These are phyloP conservation scores for Arabidopsis suecica DNA, from an alignment of 345 rosid species.

Conservation along the genomic window DNA sequence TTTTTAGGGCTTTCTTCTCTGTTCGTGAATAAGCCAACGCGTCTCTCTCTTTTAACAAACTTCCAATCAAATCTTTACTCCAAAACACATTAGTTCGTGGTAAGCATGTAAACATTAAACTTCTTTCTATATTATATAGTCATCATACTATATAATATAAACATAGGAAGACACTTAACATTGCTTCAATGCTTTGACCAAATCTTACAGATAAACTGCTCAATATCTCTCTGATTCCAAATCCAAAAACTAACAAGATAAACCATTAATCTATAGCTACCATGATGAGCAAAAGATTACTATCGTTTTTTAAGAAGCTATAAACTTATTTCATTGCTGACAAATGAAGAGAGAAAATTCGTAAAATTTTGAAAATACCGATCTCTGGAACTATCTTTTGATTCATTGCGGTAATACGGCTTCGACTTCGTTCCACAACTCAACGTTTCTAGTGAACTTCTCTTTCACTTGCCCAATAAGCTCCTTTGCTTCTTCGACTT, in stretches of 20 bases:
- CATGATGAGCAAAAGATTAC: slow-evolving; percentile 15
- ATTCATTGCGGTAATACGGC: slow-evolving; percentile 63
- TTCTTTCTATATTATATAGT: neutral
- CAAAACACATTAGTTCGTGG: slow-evolving; percentile 31
- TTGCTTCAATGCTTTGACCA: slow-evolving; percentile 23
- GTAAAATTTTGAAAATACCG: slow-evolving; percentile 15
- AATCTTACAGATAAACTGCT: slow-evolving; percentile 25
- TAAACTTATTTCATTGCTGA: slow-evolving; percentile 19
- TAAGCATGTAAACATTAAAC: slow-evolving; percentile 20
- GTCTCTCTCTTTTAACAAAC: slow-evolving; percentile 31
- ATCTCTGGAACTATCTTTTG: neutral
- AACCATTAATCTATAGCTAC: slow-evolving; percentile 22
- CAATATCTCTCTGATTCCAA: slow-evolving; percentile 10
- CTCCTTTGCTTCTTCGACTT: slow-evolving; percentile 66
- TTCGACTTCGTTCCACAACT: slow-evolving; percentile 83
- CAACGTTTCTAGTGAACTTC: slow-evolving; percentile 56
- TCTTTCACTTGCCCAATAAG: slow-evolving; percentile 60
- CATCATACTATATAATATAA: slow-evolving; percentile 37
- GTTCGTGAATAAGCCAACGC: slow-evolving; percentile 43
- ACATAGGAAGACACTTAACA: slow-evolving; percentile 21
- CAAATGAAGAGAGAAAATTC: neutral
- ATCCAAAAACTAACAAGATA: slow-evolving; percentile 28
- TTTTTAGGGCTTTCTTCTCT: slow-evolving; percentile 41
- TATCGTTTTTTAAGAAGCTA: slow-evolving; percentile 1
- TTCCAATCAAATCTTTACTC: slow-evolving; percentile 26